These are phyloP conservation scores for Polyplosphaeria fusca DNA, from an alignment of 495 filamentous ascomycete species.

Conservation along the genomic window DNA sequence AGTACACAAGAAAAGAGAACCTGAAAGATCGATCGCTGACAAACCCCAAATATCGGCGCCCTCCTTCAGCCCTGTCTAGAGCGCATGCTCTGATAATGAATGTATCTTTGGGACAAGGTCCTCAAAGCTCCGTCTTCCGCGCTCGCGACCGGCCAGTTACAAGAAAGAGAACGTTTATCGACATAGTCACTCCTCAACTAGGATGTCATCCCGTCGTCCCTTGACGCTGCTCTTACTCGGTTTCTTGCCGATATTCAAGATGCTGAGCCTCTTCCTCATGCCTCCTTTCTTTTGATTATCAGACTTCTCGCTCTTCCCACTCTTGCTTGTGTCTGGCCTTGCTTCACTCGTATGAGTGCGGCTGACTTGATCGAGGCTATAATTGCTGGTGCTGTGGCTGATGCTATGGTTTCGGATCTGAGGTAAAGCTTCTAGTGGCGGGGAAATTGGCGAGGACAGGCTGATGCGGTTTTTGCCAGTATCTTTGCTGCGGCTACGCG, in stretches of 20 bases:
- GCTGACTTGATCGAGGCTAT: slow-evolving; percentile 1
- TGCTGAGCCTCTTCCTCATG: slow-evolving; percentile 67
- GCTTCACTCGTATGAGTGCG: neutral
- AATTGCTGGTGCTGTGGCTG: slow-evolving; percentile 4
- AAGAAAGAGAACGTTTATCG: neutral
- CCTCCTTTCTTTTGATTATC: slow-evolving; percentile 47
- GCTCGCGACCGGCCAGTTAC: neutral
- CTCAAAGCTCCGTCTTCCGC: neutral
- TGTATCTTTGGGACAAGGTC: neutral
- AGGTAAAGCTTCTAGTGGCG: slow-evolving; percentile 9
- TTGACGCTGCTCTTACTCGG: slow-evolving; percentile 48
- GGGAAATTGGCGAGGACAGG: slow-evolving; percentile 6
- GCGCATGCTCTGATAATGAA: too few relatives aligned
- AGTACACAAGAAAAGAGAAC: neutral
- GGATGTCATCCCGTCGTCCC: slow-evolving; percentile 26
- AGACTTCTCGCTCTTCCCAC: slow-evolving; percentile 30
- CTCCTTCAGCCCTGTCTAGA: too few relatives aligned
- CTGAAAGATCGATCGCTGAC: neutral
- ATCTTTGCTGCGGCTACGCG: slow-evolving; percentile 29
- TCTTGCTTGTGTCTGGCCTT: slow-evolving; percentile 40
- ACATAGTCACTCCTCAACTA: slow-evolving; percentile 33
- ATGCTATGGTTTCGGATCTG: slow-evolving; percentile 3
- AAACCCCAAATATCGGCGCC: too few relatives aligned
- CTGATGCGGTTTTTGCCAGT: slow-evolving; percentile 17
- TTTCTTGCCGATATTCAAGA: slow-evolving; percentile 66